phyloP scores from a whole-genome alignment of 2,329 filamentous ascomycete species.

The Zarea fungicola region DNA sequence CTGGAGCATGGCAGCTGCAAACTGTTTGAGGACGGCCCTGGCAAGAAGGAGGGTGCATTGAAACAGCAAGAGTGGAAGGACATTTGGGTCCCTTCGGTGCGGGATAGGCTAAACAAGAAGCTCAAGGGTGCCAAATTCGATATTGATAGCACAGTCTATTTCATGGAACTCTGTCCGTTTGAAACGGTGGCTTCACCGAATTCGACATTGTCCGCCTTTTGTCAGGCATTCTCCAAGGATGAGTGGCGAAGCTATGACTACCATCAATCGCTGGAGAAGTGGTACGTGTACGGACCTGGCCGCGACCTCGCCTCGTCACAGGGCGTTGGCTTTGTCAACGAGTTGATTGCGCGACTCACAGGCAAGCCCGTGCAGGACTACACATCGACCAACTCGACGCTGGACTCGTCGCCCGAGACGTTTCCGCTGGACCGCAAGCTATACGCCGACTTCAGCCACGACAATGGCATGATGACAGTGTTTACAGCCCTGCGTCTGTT shows the following conservation, averaged over 20 bases:
- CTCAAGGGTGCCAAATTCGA: conserved; percentile 64
- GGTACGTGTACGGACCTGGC: conserved; percentile 73
- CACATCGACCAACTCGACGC: conserved; percentile 72
- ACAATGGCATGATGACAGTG: conserved; percentile 77
- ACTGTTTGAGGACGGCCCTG: conserved; percentile 58
- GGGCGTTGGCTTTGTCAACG: conserved; percentile 82
- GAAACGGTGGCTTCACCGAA: conserved; percentile 63
- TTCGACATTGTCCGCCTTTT: conserved; percentile 60
- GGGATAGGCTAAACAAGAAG: conserved; percentile 61
- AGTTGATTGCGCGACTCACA: conserved; percentile 78
- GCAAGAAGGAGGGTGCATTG: conserved; percentile 40
- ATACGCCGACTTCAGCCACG: conserved; percentile 89
- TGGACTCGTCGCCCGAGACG: conserved; percentile 60
- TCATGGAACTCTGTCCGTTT: conserved; percentile 91
- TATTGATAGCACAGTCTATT: conserved; percentile 54
- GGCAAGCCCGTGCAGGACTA: conserved; percentile 61
- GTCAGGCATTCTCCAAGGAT: conserved; percentile 62
- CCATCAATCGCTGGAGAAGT: conserved; percentile 73
- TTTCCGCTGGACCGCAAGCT: conserved; percentile 67
- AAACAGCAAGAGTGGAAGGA: conserved; percentile 55
- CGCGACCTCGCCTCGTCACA: conserved; percentile 77
- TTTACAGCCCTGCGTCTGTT: conserved; percentile 76
- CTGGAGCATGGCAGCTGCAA: conserved; percentile 69
- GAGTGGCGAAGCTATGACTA: conserved; percentile 83
- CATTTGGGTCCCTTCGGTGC: conserved; percentile 63